phyloP scores from a whole-genome alignment of 129 eudicot species.

The Artemisia annua region DNA sequence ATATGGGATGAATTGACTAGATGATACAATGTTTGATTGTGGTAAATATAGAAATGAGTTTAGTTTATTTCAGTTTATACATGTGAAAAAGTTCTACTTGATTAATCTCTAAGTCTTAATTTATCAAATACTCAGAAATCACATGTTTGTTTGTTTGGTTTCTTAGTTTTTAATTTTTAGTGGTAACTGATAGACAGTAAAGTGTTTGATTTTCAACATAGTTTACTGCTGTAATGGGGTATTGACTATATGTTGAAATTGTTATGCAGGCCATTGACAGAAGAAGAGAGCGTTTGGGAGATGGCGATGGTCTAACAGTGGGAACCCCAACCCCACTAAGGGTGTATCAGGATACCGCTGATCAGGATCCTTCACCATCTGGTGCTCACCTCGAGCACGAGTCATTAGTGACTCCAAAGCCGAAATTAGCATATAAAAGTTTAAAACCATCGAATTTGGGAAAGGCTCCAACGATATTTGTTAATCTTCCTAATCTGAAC shows the following conservation, averaged over 20 bases:
- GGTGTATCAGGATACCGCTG: constrained; percentile 36
- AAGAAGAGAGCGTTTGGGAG: constrained; percentile 61
- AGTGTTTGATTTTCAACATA: too few species aligned
- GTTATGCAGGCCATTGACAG: constrained; percentile 68
- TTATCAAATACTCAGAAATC: too few species aligned
- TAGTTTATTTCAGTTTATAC: too few species aligned
- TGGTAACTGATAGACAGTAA: too few species aligned
- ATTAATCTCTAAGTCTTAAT: too few species aligned
- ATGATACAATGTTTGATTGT: too few species aligned
- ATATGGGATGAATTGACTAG: too few species aligned
- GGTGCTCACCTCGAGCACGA: constrained; percentile 80
- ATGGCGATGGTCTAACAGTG: constrained; percentile 40
- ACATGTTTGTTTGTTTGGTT: too few species aligned
- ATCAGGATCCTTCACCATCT: constrained; percentile 27
- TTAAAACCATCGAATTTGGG: constrained; percentile 40
- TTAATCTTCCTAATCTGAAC: constrained; percentile 31
- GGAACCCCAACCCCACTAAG: constrained; percentile 45
- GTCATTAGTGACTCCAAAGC: constrained; percentile 53
- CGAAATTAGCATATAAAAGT: constrained; percentile 22
- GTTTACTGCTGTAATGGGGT: not conserved
- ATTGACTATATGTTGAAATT: constrained; percentile 13
- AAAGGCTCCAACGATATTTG: constrained; percentile 50
- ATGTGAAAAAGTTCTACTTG: too few species aligned
- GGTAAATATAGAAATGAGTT: too few species aligned
- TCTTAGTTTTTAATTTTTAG: too few species aligned